Evolutionary conservation across 1,284 basidiomycete genomes (phyloP).

Genomic region (Wolfiporia cocos): DNA sequence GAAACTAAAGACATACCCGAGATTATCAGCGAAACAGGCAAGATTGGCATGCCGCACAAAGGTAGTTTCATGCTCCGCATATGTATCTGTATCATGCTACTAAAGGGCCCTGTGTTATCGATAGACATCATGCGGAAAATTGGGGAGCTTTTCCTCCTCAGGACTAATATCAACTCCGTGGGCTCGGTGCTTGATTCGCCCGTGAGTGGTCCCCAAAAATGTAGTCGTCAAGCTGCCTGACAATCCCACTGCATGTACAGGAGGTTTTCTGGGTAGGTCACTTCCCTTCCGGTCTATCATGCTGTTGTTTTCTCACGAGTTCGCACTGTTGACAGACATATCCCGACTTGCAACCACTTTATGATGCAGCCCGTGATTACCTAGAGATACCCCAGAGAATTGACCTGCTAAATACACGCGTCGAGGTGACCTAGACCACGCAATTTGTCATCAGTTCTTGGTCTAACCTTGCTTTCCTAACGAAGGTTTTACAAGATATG

Average conservation of each 20-base stretch:
- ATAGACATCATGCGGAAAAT: conserved; percentile 97
- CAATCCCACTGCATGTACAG: conserved; percentile 31
- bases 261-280: conserved; percentile 86
- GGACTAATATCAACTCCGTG: conserved; percentile 94
- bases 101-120: no score
- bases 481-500: conserved; percentile 92
- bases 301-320: background rate
- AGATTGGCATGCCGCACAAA: conserved; percentile 85
- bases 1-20: conserved; percentile 97
- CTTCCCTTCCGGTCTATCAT: no score
- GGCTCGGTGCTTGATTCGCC: conserved; percentile 95
- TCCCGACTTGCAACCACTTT: conserved; percentile 93
- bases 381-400: conserved; percentile 94
- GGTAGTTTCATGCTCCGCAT: conserved; percentile 32
- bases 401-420: conserved; percentile 88
- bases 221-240: background rate
- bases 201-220: conserved; percentile 29
- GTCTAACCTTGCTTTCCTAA: background rate
- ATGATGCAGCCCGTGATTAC: conserved; percentile 90
- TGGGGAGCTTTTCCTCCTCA: conserved; percentile 87
- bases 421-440: conserved; percentile 57
- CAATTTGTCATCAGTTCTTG: conserved; percentile 3
- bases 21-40: conserved; percentile 89
- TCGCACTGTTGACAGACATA: conserved; percentile 49
- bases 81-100: no score